Evolutionary conservation across 305 asterid genomes (phyloP).

Genomic region (Fraxinus platypoda): DNA sequence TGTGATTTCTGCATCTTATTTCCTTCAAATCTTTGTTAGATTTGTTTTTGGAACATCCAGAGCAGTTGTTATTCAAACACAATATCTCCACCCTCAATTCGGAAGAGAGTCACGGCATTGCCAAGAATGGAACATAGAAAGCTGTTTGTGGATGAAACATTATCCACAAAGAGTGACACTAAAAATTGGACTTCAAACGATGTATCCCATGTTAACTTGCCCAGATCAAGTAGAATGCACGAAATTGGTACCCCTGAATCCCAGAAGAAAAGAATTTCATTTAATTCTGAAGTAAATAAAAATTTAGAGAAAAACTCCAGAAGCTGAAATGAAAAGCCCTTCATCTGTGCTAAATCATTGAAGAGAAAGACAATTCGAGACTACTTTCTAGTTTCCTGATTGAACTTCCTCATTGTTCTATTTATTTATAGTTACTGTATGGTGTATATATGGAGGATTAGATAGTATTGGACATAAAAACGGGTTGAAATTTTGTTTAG

Average conservation of each 20-base stretch:
- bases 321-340: slow-evolving; percentile 64
- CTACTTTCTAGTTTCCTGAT: slow-evolving; percentile 59
- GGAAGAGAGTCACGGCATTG: slow-evolving; percentile 64
- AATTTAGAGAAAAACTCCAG: slow-evolving; percentile 52
- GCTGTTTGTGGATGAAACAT: slow-evolving; percentile 51
- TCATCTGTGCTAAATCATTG: slow-evolving; percentile 76
- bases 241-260: slow-evolving; percentile 71
- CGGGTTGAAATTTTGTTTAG: background rate
- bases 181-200: slow-evolving; percentile 8
- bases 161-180: slow-evolving; percentile 24
- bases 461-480: background rate
- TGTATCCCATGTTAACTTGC: slow-evolving; percentile 22
- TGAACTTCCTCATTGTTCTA: background rate
- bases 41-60: slow-evolving; percentile 70
- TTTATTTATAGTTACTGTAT: slow-evolving; percentile 16
- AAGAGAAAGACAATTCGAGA: slow-evolving; percentile 81
- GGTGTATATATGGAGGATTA: background rate
- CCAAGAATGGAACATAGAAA: slow-evolving; percentile 54
- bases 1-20: background rate
- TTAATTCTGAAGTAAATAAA: slow-evolving; percentile 40
- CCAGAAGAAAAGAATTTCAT: slow-evolving; percentile 41
- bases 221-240: slow-evolving; percentile 27
- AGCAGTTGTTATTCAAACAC: slow-evolving; percentile 69
- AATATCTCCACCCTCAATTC: slow-evolving; percentile 75
- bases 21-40: slow-evolving; percentile 38